Conservation (phyloP, 2,329 filamentous ascomycete genomes). For the Magnaporthiopsis incrustans region DNA sequence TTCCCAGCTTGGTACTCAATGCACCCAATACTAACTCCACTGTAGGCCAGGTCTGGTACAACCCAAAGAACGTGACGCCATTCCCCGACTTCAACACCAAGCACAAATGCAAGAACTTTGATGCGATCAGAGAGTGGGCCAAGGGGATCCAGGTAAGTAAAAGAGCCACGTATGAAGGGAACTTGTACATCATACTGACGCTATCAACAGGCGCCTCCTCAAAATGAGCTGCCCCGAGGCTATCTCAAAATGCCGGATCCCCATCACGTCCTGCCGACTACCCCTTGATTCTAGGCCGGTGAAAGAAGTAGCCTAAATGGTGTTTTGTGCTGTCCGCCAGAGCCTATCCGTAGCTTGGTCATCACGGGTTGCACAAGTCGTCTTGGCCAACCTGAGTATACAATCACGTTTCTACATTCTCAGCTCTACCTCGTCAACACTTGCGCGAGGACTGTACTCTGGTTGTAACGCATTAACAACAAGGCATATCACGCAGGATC, state of each 20-base stretch:
- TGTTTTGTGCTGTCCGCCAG: too few relatives aligned
- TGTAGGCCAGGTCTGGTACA: slow-evolving; percentile 47
- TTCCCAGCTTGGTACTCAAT: background rate
- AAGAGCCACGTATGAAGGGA: background rate
- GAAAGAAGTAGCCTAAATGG: too few relatives aligned
- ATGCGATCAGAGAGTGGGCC: slow-evolving; percentile 36
- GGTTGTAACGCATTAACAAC: too few relatives aligned
- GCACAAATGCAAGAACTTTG: slow-evolving; percentile 40
- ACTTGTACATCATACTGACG: background rate
- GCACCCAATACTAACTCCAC: background rate
- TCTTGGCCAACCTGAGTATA: too few relatives aligned
- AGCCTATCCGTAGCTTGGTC: too few relatives aligned
- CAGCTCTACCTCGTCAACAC: too few relatives aligned
- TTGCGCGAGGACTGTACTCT: slow-evolving; percentile 17
- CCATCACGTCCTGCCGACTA: slow-evolving; percentile 11
- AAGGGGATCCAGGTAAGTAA: slow-evolving; percentile 36
- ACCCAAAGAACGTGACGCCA: slow-evolving; percentile 33
- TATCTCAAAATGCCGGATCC: slow-evolving; percentile 14
- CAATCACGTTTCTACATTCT: too few relatives aligned
- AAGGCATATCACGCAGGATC: too few relatives aligned
- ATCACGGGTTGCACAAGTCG: too few relatives aligned
- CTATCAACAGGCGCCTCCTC: slow-evolving; percentile 14
- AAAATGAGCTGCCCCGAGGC: slow-evolving; percentile 13
- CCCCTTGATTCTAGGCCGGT: slow-evolving; percentile 5
- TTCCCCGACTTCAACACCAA: slow-evolving; percentile 56